phyloP scores from a whole-genome alignment of 1,284 basidiomycete species.

The Irpex lacteus region DNA sequence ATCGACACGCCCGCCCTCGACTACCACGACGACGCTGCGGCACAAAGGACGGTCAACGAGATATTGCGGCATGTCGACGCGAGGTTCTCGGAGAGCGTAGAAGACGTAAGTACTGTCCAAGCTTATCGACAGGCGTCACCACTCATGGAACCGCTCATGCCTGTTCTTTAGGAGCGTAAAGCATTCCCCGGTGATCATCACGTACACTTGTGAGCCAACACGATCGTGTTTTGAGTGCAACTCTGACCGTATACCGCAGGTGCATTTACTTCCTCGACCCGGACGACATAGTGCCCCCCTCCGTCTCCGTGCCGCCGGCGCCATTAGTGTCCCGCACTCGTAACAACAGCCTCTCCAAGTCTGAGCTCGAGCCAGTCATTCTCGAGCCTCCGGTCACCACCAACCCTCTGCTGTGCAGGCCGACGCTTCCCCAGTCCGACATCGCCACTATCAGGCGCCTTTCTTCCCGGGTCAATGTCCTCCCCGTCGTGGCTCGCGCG shows the following conservation, averaged over 20 bases:
- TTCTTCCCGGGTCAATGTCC: constrained; percentile 90
- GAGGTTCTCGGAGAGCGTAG: constrained; percentile 62
- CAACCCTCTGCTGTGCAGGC: constrained; percentile 62
- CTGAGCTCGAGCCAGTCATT: constrained; percentile 69
- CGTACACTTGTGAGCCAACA: constrained; percentile 69
- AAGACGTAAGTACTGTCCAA: constrained; percentile 55
- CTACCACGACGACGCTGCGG: constrained; percentile 55
- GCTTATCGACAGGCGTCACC: constrained; percentile 4
- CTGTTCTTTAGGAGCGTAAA: constrained; percentile 54
- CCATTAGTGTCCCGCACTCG: constrained; percentile 63
- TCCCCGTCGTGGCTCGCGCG: constrained; percentile 91
- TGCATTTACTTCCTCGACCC: constrained; percentile 82
- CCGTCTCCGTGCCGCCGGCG: constrained; percentile 56
- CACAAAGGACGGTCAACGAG: constrained; percentile 58
- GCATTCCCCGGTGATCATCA: constrained; percentile 67
- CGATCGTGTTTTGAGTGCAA: constrained; percentile 11
- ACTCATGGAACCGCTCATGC: not conserved
- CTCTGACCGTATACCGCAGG: constrained; percentile 37
- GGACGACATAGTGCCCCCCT: constrained; percentile 67
- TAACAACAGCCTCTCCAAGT: constrained; percentile 64
- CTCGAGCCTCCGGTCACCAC: constrained; percentile 74
- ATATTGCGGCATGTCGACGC: constrained; percentile 65
- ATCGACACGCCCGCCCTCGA: constrained; percentile 78
- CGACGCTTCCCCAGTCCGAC: constrained; percentile 72
- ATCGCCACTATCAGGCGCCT: constrained; percentile 88